Percentiles rank a stretch among this genome's conserved stretches.
These are phyloP conservation scores for Dactylellina drechsleri DNA, from an alignment of 2,329 filamentous ascomycete species.

Conservation along the genomic window DNA sequence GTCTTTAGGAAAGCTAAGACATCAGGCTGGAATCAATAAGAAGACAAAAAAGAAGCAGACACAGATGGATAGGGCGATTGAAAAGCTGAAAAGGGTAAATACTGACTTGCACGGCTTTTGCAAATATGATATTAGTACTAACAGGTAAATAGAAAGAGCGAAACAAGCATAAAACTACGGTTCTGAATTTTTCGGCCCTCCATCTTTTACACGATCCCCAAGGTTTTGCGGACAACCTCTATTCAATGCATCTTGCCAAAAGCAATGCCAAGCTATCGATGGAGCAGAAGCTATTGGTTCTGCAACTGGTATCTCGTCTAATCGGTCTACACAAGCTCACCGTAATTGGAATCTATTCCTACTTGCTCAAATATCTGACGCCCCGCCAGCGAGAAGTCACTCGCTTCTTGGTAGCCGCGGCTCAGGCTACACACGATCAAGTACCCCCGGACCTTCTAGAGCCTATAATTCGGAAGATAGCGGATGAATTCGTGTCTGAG, in stretches of 20 bases:
- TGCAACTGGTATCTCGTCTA: slow-evolving; percentile 89
- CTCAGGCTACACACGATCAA: slow-evolving; percentile 88
- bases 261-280: slow-evolving; percentile 84
- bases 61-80: slow-evolving; percentile 80
- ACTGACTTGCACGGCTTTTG: neutral
- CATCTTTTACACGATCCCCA: slow-evolving; percentile 95
- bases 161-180: slow-evolving; percentile 87
- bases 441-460: slow-evolving; percentile 93
- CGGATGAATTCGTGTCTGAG: slow-evolving; percentile 97
- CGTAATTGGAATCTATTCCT: slow-evolving; percentile 90
- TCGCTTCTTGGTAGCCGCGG: slow-evolving; percentile 88
- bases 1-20: slow-evolving; percentile 71
- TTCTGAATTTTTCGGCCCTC: slow-evolving; percentile 93
- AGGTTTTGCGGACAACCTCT: slow-evolving; percentile 88
- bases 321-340: slow-evolving; percentile 93
- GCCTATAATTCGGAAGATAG: slow-evolving; percentile 91
- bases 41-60: slow-evolving; percentile 90
- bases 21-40: slow-evolving; percentile 92
- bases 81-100: slow-evolving; percentile 75
- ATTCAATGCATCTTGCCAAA: slow-evolving; percentile 89
- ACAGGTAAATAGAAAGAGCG: slow-evolving; percentile 69
- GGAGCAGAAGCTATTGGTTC: slow-evolving; percentile 86
- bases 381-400: slow-evolving; percentile 90
- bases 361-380: slow-evolving; percentile 89
- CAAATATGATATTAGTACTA: slow-evolving; percentile 23